A percentile compares a stretch with the other conserved stretches of the same genome.
phyloP scores from a whole-genome alignment of 139 green algal genomes.

The Closterium sp. region DNA sequence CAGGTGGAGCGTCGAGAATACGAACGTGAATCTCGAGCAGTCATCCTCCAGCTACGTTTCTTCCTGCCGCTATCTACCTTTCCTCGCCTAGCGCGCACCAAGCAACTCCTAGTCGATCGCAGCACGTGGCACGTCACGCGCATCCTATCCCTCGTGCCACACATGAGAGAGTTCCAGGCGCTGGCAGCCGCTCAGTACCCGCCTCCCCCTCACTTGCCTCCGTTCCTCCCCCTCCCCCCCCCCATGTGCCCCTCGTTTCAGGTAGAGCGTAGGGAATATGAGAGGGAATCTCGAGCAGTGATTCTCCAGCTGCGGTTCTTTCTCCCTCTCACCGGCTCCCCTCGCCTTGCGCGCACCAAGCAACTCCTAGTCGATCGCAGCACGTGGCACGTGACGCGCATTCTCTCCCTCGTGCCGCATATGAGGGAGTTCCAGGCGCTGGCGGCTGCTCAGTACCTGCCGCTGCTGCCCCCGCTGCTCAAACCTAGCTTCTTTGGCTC shows the following conservation, averaged over 20 bases:
- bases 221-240: background rate
- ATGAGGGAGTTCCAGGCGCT: slow-evolving; percentile 48
- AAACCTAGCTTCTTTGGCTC: slow-evolving; percentile 10
- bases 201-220: background rate
- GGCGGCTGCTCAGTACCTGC: background rate
- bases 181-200: background rate
- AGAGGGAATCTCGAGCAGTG: slow-evolving; percentile 1
- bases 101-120: background rate
- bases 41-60: slow-evolving; percentile 19
- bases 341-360: background rate
- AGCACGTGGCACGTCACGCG: background rate
- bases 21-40: slow-evolving; percentile 6
- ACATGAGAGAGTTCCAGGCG: background rate
- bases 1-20: slow-evolving; percentile 39
- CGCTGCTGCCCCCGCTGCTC: slow-evolving; percentile 14
- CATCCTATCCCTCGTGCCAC: background rate
- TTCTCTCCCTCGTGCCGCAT: slow-evolving; percentile 37
- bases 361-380: slow-evolving; percentile 9
- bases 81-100: background rate
- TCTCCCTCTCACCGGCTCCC: background rate
- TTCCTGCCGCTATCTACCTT: background rate
- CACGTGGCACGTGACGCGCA: slow-evolving; percentile 36
- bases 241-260: slow-evolving; percentile 2
- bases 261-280: slow-evolving; percentile 33
- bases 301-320: slow-evolving; percentile 26